Evolutionary conservation across 192 early-diverging fungal species (phyloP).

Genomic region (Entomortierella chlamydospora): DNA sequence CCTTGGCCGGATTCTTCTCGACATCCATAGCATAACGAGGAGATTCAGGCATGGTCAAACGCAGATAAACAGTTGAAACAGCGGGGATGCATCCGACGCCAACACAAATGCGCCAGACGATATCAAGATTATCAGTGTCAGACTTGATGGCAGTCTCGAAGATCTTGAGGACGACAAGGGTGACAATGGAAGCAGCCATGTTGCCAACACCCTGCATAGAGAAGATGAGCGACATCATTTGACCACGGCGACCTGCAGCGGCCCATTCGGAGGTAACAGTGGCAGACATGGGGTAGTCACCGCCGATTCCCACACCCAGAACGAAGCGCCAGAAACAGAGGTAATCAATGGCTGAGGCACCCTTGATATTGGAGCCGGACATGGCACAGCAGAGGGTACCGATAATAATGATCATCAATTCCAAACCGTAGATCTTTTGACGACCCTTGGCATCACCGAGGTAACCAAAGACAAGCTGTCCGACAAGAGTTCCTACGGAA

Average conservation of each 20-base stretch:
- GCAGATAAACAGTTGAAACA: constrained; percentile 83
- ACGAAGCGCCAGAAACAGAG: constrained; percentile 80
- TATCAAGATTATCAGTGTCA: constrained; percentile 77
- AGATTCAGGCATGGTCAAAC: constrained; percentile 88
- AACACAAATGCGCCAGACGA: constrained; percentile 88
- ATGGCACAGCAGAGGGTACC: constrained; percentile 86
- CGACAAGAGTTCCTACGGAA: constrained; percentile 89
- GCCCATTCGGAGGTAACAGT: constrained; percentile 95
- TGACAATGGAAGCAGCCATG: constrained; percentile 77
- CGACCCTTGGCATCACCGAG: constrained; percentile 91
- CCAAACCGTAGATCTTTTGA: constrained; percentile 90
- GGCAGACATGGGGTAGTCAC: constrained; percentile 88
- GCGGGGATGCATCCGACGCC: constrained; percentile 85
- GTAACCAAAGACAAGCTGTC: constrained; percentile 86
- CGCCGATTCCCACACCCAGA: constrained; percentile 82
- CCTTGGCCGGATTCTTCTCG: constrained; percentile 59
- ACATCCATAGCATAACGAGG: constrained; percentile 77
- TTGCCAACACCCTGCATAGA: constrained; percentile 94
- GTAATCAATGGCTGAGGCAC: constrained; percentile 68
- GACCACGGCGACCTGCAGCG: constrained; percentile 77
- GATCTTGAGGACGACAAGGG: constrained; percentile 71
- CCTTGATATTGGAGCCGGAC: constrained; percentile 72
- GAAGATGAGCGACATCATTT: constrained; percentile 88
- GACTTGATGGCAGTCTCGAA: constrained; percentile 73
- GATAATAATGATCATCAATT: constrained; percentile 91